Base-by-base conservation (phyloP, 1,139 yeast genomes). In the Arxiozyma bovina region DNA sequence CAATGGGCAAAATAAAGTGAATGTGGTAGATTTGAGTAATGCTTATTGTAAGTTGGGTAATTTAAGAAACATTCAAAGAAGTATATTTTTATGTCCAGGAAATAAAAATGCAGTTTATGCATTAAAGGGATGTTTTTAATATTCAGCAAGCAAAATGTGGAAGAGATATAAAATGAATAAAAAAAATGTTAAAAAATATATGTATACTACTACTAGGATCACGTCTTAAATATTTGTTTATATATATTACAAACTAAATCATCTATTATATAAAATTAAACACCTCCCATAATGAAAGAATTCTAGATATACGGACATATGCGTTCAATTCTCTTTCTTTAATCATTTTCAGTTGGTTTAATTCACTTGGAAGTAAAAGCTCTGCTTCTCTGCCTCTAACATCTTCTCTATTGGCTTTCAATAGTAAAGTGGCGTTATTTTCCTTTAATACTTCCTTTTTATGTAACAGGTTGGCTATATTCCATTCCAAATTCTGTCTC, bases 391-490 rank as follows among this genome's bases (percentile, higher is more conserved):
- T 81, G 1, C 94, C 96, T 65, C 81, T 82, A 40, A 93, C 97
- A 67, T 93, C 98, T 58, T 87, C 96, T 70, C 98, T 79, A 59
- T 85, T 86, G 56, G 91, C 82, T 67, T 91, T 91, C 22, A 84
- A 84, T 56, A 91, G 74, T 55, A 93, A 76, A 17, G 85, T 82
- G 50, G 78, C 75, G 66, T 89, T 83, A 50, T 82, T 85, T 34
- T 70, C 70, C 58, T 87, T 83, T 61, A 87, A 76, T 8, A 70
- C 72, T 47, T 79, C 81, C 42, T 87, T 73, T 51, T 80, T 78
- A 49, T 77, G 77, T 55, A 87, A 71, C 21, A 83, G 70, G 57
- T 82, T 80, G 1, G 87, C 87, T 80, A 90, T 83, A 56, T 83
- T 81, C 74, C 81, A 82, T 60, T 86, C 77, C 42, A 83, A 64